A percentile compares a stretch with the other conserved stretches of the same genome.
Conservation (phyloP, 306 rosid genomes). For the Calophaca sinica region DNA sequence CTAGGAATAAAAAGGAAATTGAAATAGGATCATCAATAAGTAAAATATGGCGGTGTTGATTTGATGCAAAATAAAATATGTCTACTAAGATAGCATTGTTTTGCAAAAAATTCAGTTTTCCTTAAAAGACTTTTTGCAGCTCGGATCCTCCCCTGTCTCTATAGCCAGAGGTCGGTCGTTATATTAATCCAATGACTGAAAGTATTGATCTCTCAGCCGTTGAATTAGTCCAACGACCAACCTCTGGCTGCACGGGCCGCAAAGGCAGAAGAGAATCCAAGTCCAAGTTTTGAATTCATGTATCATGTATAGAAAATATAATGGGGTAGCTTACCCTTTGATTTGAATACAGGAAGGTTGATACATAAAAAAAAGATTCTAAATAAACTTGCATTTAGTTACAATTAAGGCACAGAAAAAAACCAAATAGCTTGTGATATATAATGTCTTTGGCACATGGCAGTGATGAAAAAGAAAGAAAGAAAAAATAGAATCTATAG, state of each 20-base stretch:
- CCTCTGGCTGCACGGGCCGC: background rate
- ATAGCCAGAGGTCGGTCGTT: background rate
- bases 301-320: background rate
- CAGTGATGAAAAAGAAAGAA: background rate
- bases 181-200: background rate
- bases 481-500: background rate
- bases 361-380: background rate
- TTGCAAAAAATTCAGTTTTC: background rate
- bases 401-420: background rate
- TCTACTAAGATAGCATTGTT: background rate
- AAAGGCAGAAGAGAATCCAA: background rate
- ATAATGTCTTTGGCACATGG: background rate
- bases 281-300: background rate
- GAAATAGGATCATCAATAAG: background rate
- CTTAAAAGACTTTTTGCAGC: too few species aligned
- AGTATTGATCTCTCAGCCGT: background rate
- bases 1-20: background rate
- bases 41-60: background rate
- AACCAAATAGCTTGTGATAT: background rate
- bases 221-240: background rate
- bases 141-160: background rate
- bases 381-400: background rate
- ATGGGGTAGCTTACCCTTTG: background rate
- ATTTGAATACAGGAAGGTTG: background rate
- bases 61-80: background rate